These are phyloP conservation scores for Bretschneidera sinensis DNA, from an alignment of 345 rosid genomes.

Conservation along the genomic window DNA sequence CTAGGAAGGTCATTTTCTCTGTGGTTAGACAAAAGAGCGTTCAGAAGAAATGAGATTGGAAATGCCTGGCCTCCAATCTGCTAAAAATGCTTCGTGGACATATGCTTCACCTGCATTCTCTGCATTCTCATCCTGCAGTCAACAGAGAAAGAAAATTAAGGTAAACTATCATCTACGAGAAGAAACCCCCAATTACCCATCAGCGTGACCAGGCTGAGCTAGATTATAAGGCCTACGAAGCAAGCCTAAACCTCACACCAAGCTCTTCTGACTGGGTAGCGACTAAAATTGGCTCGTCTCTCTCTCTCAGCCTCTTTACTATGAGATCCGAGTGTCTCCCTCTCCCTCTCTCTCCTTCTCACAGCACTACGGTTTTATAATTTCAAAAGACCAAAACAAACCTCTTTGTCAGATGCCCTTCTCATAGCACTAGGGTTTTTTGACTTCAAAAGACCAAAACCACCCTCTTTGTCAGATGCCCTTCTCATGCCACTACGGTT, in stretches of 20 bases:
- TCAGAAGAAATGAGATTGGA: slow-evolving; percentile 26
- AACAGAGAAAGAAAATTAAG: background rate
- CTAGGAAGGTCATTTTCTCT: slow-evolving; percentile 27
- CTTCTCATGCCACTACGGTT: slow-evolving; percentile 10
- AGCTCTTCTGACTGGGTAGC: background rate
- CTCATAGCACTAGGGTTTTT: slow-evolving; percentile 10
- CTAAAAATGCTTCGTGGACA: slow-evolving; percentile 84
- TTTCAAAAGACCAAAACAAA: slow-evolving; percentile 18
- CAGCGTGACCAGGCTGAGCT: slow-evolving; percentile 3
- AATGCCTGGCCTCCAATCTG: slow-evolving; percentile 72
- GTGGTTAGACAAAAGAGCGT: slow-evolving; percentile 23
- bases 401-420: slow-evolving; percentile 58
- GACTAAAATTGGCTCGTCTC: too few relatives aligned
- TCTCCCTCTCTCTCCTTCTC: too few relatives aligned
- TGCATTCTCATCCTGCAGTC: slow-evolving; percentile 49
- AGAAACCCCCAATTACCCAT: slow-evolving; percentile 12
- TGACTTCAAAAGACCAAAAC: slow-evolving; percentile 12
- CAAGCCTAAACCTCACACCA: too few relatives aligned
- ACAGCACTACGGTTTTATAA: slow-evolving; percentile 10
- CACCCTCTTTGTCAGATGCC: slow-evolving; percentile 54
- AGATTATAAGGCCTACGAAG: background rate
- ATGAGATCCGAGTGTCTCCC: too few relatives aligned
- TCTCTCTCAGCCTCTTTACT: too few relatives aligned
- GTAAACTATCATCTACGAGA: slow-evolving; percentile 10
- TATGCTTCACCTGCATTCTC: slow-evolving; percentile 60